Evolutionary conservation across 139 green algal species (phyloP).

Genomic region (Desmodesmus armatus): DNA sequence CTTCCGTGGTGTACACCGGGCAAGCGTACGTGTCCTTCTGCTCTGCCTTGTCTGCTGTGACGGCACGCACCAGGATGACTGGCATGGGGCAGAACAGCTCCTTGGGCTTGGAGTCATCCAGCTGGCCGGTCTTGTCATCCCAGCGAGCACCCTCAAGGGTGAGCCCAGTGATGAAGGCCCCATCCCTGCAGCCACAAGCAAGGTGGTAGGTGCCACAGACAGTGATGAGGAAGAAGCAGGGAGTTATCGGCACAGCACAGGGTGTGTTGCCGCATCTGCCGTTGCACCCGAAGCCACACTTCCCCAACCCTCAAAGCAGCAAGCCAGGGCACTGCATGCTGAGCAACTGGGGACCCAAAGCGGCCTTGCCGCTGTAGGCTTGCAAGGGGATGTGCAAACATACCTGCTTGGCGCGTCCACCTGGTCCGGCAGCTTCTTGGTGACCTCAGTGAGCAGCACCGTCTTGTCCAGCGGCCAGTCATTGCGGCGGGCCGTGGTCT

Average conservation of each 20-base stretch:
- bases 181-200: constrained; percentile 75
- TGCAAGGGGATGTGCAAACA: neutral
- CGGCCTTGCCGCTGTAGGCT: neutral
- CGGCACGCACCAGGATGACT: constrained; percentile 82
- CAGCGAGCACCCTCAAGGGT: constrained; percentile 92
- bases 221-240: neutral
- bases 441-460: constrained; percentile 84
- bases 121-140: constrained; percentile 87
- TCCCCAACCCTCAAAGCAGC: neutral
- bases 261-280: no score
- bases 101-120: constrained; percentile 90
- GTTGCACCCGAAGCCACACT: no score
- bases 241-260: no score
- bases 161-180: constrained; percentile 90
- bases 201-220: neutral
- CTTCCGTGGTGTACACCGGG: constrained; percentile 93
- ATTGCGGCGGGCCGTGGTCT: constrained; percentile 90
- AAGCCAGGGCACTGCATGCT: neutral
- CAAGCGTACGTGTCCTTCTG: constrained; percentile 86
- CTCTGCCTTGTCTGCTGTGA: constrained; percentile 89
- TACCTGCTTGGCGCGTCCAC: constrained; percentile 78
- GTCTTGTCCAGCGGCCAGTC: constrained; percentile 94
- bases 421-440: constrained; percentile 85
- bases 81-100: constrained; percentile 92
- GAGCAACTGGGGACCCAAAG: neutral